These are phyloP conservation scores for Sarocladium kiliense DNA, from an alignment of 2,329 filamentous ascomycete genomes.

Conservation along the genomic window DNA sequence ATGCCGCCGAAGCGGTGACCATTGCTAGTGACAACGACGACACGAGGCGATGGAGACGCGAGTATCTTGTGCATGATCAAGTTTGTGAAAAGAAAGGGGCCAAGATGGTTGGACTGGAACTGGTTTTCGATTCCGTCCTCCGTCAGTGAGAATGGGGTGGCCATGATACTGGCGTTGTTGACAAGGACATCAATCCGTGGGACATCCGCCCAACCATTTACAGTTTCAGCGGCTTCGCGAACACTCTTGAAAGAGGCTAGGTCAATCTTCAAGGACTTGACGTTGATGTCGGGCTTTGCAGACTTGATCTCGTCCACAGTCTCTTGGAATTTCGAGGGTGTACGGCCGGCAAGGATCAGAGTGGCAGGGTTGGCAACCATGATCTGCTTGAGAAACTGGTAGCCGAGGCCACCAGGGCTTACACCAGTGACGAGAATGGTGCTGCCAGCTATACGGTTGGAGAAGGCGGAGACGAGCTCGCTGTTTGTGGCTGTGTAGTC, in stretches of 20 bases:
- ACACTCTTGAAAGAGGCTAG: conserved; percentile 30
- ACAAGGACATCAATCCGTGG: conserved; percentile 33
- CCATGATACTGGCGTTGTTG: conserved; percentile 41
- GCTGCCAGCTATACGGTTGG: conserved; percentile 9
- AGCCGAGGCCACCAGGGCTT: conserved; percentile 7
- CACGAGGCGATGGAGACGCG: not conserved
- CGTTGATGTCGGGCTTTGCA: not conserved
- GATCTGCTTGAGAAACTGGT: conserved; percentile 7
- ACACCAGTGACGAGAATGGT: conserved; percentile 12
- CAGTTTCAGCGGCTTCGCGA: conserved; percentile 25
- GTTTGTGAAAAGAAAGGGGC: conserved; percentile 31
- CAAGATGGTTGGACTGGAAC: conserved; percentile 26
- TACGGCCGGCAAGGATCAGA: conserved; percentile 11
- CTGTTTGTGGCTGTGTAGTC: not conserved
- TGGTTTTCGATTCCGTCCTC: conserved; percentile 32
- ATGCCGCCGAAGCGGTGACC: not conserved
- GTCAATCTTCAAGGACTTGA: conserved; percentile 21
- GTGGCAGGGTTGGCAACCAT: not conserved
- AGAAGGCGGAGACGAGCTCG: conserved; percentile 8
- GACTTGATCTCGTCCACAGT: not conserved
- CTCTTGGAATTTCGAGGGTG: conserved; percentile 1
- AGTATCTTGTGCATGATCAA: conserved; percentile 26
- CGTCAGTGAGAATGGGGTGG: conserved; percentile 20
- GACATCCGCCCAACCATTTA: conserved; percentile 27
- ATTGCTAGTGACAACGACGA: conserved; percentile 8